These are phyloP conservation scores for Hortaea werneckii DNA, from an alignment of 2,329 filamentous ascomycete genomes.

Conservation along the genomic window DNA sequence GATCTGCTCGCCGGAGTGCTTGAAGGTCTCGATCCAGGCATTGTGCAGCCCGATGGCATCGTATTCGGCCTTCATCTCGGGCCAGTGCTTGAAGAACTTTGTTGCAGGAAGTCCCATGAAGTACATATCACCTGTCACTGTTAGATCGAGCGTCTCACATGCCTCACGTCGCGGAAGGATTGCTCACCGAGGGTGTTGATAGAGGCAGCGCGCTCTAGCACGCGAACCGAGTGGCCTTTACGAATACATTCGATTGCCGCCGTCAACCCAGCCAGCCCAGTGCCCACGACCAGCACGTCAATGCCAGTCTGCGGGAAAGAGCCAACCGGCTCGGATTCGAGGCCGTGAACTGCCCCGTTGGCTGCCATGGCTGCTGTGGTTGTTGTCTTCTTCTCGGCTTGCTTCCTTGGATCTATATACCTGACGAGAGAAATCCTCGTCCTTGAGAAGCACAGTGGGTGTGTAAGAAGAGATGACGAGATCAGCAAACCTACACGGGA, in stretches of 20 bases:
- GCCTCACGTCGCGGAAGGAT: too few relatives aligned
- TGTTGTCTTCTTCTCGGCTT: too few relatives aligned
- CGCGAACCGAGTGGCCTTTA: conserved; percentile 23
- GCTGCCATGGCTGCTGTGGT: conserved; percentile 9
- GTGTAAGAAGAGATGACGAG: too few relatives aligned
- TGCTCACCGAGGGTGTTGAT: conserved; percentile 43
- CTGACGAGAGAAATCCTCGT: not conserved
- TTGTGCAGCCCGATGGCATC: conserved; percentile 43
- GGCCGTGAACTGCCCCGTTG: conserved; percentile 24
- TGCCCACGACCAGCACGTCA: conserved; percentile 23
- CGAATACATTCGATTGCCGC: conserved; percentile 23
- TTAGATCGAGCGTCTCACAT: not conserved
- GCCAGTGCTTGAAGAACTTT: conserved; percentile 46
- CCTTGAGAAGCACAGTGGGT: not conserved
- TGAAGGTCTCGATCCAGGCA: conserved; percentile 47
- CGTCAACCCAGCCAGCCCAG: conserved; percentile 21
- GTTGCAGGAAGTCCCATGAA: conserved; percentile 50
- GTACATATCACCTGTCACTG: conserved; percentile 44
- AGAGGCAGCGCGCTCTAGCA: conserved; percentile 29
- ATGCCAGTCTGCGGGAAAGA: conserved; percentile 35
- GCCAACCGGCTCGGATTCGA: conserved; percentile 38
- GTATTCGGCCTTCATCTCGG: conserved; percentile 42
- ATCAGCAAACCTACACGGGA: too few relatives aligned
- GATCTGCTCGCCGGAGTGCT: conserved; percentile 42
- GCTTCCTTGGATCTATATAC: not conserved